Percentiles rank a stretch among this genome's conserved stretches.
These are phyloP conservation scores for Clarireedia hainanense DNA, from an alignment of 2,329 filamentous ascomycete genomes.

Conservation along the genomic window DNA sequence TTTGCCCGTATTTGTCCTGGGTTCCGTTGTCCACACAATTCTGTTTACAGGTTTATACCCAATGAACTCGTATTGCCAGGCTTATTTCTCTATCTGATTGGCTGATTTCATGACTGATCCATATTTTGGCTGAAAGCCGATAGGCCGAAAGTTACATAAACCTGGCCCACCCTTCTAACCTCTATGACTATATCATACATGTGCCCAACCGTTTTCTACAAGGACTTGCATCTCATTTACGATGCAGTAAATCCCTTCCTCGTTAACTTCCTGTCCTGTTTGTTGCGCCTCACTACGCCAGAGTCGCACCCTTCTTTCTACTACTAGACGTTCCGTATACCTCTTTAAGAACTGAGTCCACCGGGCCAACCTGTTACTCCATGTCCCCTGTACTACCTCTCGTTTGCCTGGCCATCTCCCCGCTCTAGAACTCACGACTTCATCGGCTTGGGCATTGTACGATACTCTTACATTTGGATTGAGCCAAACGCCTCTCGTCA, in stretches of 20 bases:
- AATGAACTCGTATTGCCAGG: too few relatives aligned
- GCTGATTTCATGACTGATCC: too few relatives aligned
- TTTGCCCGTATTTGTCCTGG: too few relatives aligned
- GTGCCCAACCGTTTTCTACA: constrained; percentile 49
- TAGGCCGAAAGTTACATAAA: too few relatives aligned
- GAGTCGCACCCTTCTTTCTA: constrained; percentile 15
- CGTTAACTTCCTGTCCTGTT: constrained; percentile 29
- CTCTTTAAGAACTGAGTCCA: constrained; percentile 34
- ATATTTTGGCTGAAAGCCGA: too few relatives aligned
- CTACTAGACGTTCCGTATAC: constrained; percentile 18
- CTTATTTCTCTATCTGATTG: too few relatives aligned
- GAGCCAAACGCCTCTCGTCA: constrained; percentile 49
- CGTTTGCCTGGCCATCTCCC: constrained; percentile 22
- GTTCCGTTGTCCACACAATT: too few relatives aligned
- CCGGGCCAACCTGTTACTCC: constrained; percentile 48
- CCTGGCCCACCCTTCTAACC: background rate
- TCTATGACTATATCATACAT: constrained; percentile 27
- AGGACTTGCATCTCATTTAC: constrained; percentile 56
- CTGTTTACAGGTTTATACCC: too few relatives aligned
- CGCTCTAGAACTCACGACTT: constrained; percentile 18
- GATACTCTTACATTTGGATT: constrained; percentile 64
- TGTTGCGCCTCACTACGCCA: constrained; percentile 27
- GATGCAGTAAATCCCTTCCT: constrained; percentile 44
- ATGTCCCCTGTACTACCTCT: constrained; percentile 45
- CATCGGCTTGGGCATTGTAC: constrained; percentile 46